Base-by-base conservation (phyloP, 2,329 filamentous ascomycete species). In the Neonectria sp. region DNA sequence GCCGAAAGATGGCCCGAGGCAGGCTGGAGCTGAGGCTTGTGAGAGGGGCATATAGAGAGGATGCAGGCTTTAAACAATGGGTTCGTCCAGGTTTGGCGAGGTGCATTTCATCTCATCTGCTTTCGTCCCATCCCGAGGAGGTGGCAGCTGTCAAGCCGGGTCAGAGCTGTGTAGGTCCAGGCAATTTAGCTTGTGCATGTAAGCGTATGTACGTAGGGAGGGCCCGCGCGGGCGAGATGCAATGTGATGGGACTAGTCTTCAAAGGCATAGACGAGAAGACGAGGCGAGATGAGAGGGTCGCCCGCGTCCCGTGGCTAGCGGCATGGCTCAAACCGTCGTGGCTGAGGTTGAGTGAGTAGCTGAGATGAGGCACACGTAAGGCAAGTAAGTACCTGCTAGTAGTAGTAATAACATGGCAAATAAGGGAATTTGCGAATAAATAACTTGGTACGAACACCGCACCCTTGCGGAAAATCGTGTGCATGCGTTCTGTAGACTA, bases 211-310 rank as follows among this genome's bases (percentile, higher is more conserved):
- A 59, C 53, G 37, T 24, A 61, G 57, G 29, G 45, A 29, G 31
- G 9, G 49, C n/a, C 21, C n/a, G 31, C n/a, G 25, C 37, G 31
- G 29, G 17, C 31, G 29, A 35, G 31, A 53, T 53, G 51, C 51
- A 53, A 53, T 53, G 51, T 53, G 51, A 53, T 35, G 63, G 33
- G 45, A 31, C 51, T 52, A 62, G 60, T 48, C 43, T 27, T 31
- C 52, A 35, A 45, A 29, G 51, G 43, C 60, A 33, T 35, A 21
- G 21, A 35, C 51, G 9, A 35, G 17, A 61, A 40, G 4, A 65
- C 12, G 61, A 64, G 45, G n/a, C 60, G 57, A 64, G 62, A 64
- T 66, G 57, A 66, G 53, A 66, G 45, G 63, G 59, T 46, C 53
- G 60, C 45, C 53, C 43, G 43, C 37, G 51, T 43, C 45, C 52